A percentile compares a stretch with the other conserved stretches of the same genome.
Conservation (phyloP, 2,329 filamentous ascomycete species). For the Pseudocercospora fuligena region DNA sequence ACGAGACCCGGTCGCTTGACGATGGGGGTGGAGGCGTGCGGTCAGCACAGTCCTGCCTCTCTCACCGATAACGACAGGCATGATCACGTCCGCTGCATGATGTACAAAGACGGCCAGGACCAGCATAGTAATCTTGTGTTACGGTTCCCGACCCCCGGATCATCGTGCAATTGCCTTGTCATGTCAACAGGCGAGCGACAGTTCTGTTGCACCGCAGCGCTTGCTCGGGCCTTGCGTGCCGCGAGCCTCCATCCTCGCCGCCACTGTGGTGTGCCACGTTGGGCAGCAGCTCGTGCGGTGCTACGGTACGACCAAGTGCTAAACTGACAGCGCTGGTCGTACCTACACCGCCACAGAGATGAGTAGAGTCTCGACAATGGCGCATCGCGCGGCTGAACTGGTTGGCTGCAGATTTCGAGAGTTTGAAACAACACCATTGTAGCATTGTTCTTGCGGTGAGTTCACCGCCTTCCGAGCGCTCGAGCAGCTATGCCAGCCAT, state of each 20-base stretch:
- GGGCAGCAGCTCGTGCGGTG: slow-evolving; percentile 31
- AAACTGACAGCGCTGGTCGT: slow-evolving; percentile 31
- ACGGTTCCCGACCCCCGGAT: slow-evolving; percentile 17
- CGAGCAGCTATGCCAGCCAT: slow-evolving; percentile 15
- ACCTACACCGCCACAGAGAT: slow-evolving; percentile 27
- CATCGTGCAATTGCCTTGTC: slow-evolving; percentile 21
- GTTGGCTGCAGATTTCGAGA: slow-evolving; percentile 27
- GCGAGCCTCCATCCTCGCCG: slow-evolving; percentile 14
- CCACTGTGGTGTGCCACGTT: slow-evolving; percentile 25
- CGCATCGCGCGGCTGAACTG: slow-evolving; percentile 14
- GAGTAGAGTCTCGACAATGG: slow-evolving; percentile 7
- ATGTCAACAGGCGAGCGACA: slow-evolving; percentile 33
- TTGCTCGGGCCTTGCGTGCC: slow-evolving; percentile 9
- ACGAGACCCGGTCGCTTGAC: slow-evolving; percentile 10
- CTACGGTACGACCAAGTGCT: slow-evolving; percentile 26
- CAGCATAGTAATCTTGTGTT: slow-evolving; percentile 10
- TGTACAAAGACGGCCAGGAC: slow-evolving; percentile 8
- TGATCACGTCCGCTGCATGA: slow-evolving; percentile 15
- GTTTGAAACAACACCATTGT: slow-evolving; percentile 24
- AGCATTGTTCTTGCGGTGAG: slow-evolving; percentile 29
- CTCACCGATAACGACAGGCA: slow-evolving; percentile 11
- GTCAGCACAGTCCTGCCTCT: slow-evolving; percentile 1
- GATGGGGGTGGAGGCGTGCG: slow-evolving; percentile 2
- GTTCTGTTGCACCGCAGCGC: slow-evolving; percentile 31
- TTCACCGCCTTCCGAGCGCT: slow-evolving; percentile 28